Base-by-base conservation (phyloP, 768 basidiomycete species). In the Collybia sordida region DNA sequence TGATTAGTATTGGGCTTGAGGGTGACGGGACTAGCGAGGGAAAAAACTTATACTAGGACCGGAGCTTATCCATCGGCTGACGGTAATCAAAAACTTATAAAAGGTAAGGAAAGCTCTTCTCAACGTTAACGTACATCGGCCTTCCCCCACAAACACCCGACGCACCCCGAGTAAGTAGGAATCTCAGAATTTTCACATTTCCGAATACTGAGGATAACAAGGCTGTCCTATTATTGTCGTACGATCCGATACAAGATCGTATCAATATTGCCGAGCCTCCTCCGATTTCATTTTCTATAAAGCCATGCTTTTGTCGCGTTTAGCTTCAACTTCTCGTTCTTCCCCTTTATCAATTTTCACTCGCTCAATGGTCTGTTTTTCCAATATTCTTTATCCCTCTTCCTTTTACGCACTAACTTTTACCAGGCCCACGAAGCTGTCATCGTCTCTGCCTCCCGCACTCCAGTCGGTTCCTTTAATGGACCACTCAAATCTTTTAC, bases 401-500 rank as follows among this genome's bases (percentile, higher is more conserved):
- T 22, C 38, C 21, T 35, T 51, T 42, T 14, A 31, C 31, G 6
- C 31, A 11, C 50, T 37, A 46, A 35, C 49, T 6, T 35, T n/a
- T 38, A 50, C 19, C 54, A 74, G 71, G 68, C 80, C 49, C 81
- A 85, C 74, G 88, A 93, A 86, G 88, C 83, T 52, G 92, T 93
- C 74, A 96, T 98, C 73, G 89, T 97, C 60, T 85, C 91, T 60
- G 95, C 93, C 23, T 85, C 89, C 47, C 86, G 97, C 56, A 99
- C 97, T 11, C 94, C 97, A 38, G 89, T 96, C 54, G 95, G 91
- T 38, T 92, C 93, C 37, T 79, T 98, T 66, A 91, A 95, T 61
- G 97, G 97, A 45, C 64, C 83, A 9, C 84, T 99, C 70, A 93
- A 96, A 70, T 73, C 83, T 40, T 74, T 96, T 65, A 90, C 91